A percentile compares a stretch with the other conserved stretches of the same genome.
These are phyloP conservation scores for Blepharisma stoltei DNA, from an alignment of 73 alveolate genomes.

Conservation along the genomic window DNA sequence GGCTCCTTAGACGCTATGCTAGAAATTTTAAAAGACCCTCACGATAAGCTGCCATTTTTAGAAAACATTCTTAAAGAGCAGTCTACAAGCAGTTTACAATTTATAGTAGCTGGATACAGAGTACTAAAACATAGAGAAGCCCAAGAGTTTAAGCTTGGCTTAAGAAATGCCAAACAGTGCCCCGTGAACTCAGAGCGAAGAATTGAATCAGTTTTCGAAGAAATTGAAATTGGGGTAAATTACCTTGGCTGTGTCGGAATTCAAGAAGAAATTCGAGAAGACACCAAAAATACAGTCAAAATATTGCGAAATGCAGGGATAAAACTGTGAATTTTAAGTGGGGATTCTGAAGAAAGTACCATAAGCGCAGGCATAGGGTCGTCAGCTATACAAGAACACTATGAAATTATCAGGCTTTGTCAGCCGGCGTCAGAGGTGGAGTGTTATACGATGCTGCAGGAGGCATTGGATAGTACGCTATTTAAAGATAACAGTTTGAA, in stretches of 20 bases:
- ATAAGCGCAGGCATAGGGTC: constrained; percentile 3
- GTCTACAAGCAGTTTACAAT: too few relatives aligned
- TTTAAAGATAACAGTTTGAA: too few relatives aligned
- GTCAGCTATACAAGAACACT: neutral
- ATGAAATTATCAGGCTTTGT: neutral
- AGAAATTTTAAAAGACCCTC: neutral
- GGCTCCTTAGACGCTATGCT: constrained; percentile 5
- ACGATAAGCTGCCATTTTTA: too few relatives aligned
- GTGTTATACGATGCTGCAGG: neutral
- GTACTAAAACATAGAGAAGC: neutral
- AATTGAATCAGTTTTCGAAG: neutral
- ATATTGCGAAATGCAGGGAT: neutral
- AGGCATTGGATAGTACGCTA: too few relatives aligned
- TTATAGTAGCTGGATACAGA: neutral
- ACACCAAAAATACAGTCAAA: constrained; percentile 14
- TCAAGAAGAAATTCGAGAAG: neutral
- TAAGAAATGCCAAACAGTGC: neutral
- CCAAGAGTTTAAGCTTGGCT: neutral
- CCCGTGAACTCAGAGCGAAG: neutral
- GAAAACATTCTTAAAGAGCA: too few relatives aligned
- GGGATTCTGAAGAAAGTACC: constrained; percentile 30
- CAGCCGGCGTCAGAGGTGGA: neutral
- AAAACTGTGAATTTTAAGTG: constrained; percentile 21
- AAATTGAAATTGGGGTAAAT: neutral
- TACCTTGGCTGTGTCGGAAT: constrained; percentile 13